Evolutionary conservation across 129 eudicot species (phyloP), one percentile per base, ranked within the genome.

Genomic region (Helianthus tuberosus): DNA sequence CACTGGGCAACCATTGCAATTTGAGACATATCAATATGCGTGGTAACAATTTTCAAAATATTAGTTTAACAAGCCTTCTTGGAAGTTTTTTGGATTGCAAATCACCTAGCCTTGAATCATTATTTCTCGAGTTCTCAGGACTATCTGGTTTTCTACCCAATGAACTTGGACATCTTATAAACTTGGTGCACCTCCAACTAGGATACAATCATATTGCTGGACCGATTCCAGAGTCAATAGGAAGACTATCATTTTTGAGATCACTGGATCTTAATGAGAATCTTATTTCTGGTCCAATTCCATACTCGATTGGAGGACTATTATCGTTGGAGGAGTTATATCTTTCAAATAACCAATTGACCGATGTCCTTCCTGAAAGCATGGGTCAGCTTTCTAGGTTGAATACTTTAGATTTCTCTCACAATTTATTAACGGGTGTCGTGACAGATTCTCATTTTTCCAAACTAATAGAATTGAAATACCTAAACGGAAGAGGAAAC

Each of bases 381-480:
- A 5, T 71, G 8, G 52, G 65, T 71, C 66, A 71, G 39, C 75
- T 71, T 54, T 71, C 65, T 2, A 68, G 62, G 43, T 68, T 84
- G 44, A 25, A n/a, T 11, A 0, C 0, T 3, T 41, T 75, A 6
- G 13, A 7, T 8, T 8, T 77, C 2, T 13, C 10, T 8, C 8
- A 51, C 35, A 78, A 83, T 60, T 51, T 53, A 41, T 47, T 79
- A 7, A 53, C 50, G 11, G 82, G 87, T 38, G 54, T 84, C 4
- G 69, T 84, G 32, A 59, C 80, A 14, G 77, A 84, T 73, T 66
- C n/a, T 58, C 85, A 62, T 43, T 77, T 80, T 73, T 53, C 38
- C 3, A 69, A 69, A 58, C 72, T 80, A 27, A 46, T 54, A 2
- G 47, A 16, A 1, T 43, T 84, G 36, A 4, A 17, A 11, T 0